Evolutionary conservation across 2,329 filamentous ascomycete genomes (phyloP).

Genomic region (Chaetothyriales sp.): DNA sequence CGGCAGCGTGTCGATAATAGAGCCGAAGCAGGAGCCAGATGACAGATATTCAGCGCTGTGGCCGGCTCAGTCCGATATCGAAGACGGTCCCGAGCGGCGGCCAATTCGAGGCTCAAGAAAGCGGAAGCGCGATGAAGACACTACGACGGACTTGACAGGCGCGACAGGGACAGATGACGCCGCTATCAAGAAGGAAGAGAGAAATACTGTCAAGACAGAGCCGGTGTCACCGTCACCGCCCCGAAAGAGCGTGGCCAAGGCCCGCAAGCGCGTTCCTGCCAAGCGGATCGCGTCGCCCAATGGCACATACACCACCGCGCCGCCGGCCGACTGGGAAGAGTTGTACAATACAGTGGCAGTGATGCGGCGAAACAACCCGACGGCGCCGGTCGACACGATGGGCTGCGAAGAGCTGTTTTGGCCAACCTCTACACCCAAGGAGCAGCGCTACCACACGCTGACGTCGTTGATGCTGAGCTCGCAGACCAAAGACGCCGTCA

Average conservation of each 20-base stretch:
- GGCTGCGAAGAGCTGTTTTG: constrained; percentile 52
- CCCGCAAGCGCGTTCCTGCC: constrained; percentile 24
- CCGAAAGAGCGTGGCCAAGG: constrained; percentile 19
- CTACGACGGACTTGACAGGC: constrained; percentile 18
- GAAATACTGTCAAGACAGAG: constrained; percentile 4
- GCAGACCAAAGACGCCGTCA: constrained; percentile 88
- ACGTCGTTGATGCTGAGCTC: constrained; percentile 79
- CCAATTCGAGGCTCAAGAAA: constrained; percentile 26
- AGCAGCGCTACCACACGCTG: constrained; percentile 71
- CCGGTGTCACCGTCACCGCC: constrained; percentile 6
- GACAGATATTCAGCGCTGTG: constrained; percentile 20
- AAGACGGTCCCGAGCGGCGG: constrained; percentile 35
- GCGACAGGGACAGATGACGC: constrained; percentile 20
- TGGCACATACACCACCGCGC: constrained; percentile 27
- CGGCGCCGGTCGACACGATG: constrained; percentile 90
- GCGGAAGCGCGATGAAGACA: constrained; percentile 31
- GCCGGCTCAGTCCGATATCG: constrained; percentile 37
- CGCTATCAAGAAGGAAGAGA: constrained; percentile 1
- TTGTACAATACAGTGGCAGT: constrained; percentile 62
- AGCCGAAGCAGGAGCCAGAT: constrained; percentile 19
- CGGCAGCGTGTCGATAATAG: constrained; percentile 1
- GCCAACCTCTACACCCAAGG: constrained; percentile 29
- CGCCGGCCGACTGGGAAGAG: constrained; percentile 68
- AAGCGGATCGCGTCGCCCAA: constrained; percentile 26
- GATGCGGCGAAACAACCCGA: constrained; percentile 55